phyloP scores from a whole-genome alignment of 108 stramenopile species.

The Skeletonema marinoi region DNA sequence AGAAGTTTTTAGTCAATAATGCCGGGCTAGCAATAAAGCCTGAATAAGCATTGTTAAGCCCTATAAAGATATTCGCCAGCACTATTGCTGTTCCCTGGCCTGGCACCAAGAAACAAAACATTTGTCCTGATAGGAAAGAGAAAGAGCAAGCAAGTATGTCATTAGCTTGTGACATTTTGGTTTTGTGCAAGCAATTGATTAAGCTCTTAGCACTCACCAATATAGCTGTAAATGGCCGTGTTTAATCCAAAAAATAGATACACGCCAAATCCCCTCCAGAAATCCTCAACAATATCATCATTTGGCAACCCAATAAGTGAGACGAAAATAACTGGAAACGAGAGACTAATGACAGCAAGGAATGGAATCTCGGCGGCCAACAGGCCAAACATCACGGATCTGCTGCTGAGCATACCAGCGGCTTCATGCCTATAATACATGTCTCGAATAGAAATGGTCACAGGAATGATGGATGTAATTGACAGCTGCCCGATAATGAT shows the following conservation, averaged over 20 bases:
- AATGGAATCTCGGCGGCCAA: conserved; percentile 42
- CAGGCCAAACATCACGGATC: conserved; percentile 32
- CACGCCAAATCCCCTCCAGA: conserved; percentile 11
- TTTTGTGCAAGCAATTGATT: not conserved
- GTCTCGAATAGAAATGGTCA: conserved; percentile 46
- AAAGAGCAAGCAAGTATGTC: not conserved
- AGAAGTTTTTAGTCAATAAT: conserved; percentile 24
- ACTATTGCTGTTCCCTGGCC: conserved; percentile 37
- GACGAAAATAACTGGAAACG: conserved; percentile 30
- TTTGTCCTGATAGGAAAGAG: not conserved
- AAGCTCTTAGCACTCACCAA: conserved; percentile 45
- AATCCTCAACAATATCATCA: not conserved
- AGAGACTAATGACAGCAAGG: conserved; percentile 15
- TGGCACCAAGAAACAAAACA: conserved; percentile 18
- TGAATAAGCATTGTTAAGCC: conserved; percentile 44
- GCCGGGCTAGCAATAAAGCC: conserved; percentile 47
- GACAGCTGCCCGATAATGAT: conserved; percentile 50
- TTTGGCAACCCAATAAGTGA: conserved; percentile 14
- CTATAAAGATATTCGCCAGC: conserved; percentile 30
- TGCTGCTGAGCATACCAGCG: conserved; percentile 40
- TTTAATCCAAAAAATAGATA: conserved; percentile 47
- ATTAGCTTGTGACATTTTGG: not conserved
- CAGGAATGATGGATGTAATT: conserved; percentile 49
- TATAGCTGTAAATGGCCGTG: conserved; percentile 43
- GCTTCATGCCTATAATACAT: conserved; percentile 58